Evolutionary conservation across 306 rosid species (phyloP).

Genomic region (Albizia julibrissin): DNA sequence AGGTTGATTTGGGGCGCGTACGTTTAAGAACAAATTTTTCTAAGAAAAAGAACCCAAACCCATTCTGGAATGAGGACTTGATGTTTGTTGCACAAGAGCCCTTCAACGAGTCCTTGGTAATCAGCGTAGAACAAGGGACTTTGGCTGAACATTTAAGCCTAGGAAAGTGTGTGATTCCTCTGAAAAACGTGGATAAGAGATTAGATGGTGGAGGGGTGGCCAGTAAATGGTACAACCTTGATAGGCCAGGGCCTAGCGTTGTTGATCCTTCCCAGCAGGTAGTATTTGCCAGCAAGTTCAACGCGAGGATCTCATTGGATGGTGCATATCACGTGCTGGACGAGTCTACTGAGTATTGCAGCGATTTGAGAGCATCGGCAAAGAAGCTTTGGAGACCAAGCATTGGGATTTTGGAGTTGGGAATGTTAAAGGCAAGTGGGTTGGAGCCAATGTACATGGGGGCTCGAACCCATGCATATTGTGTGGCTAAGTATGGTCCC

Average conservation of each 20-base stretch:
- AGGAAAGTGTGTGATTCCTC: constrained; percentile 32
- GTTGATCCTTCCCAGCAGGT: constrained; percentile 15
- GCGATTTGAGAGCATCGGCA: constrained; percentile 49
- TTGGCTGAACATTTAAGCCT: constrained; percentile 21
- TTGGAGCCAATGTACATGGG: constrained; percentile 44
- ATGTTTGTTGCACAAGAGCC: constrained; percentile 66
- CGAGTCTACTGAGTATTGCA: constrained; percentile 45
- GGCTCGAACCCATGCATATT: constrained; percentile 48
- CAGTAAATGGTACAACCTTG: constrained; percentile 25
- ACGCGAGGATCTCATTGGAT: constrained; percentile 50
- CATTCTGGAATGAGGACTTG: constrained; percentile 54
- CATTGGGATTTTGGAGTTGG: constrained; percentile 54
- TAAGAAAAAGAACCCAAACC: constrained; percentile 28
- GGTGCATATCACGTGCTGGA: constrained; percentile 58
- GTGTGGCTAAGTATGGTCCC: constrained; percentile 56
- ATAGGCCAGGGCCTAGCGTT: neutral
- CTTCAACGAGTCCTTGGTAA: constrained; percentile 19
- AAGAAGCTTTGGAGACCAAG: constrained; percentile 33
- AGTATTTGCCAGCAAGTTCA: constrained; percentile 50
- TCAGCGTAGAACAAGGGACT: constrained; percentile 42
- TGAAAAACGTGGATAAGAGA: constrained; percentile 34
- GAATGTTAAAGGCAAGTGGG: constrained; percentile 41
- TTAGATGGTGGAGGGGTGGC: constrained; percentile 8
- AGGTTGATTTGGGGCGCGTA: constrained; percentile 39
- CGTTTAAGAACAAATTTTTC: constrained; percentile 37